phyloP scores from a whole-genome alignment of 805 yeast species.

The Starmerella kuoi region DNA sequence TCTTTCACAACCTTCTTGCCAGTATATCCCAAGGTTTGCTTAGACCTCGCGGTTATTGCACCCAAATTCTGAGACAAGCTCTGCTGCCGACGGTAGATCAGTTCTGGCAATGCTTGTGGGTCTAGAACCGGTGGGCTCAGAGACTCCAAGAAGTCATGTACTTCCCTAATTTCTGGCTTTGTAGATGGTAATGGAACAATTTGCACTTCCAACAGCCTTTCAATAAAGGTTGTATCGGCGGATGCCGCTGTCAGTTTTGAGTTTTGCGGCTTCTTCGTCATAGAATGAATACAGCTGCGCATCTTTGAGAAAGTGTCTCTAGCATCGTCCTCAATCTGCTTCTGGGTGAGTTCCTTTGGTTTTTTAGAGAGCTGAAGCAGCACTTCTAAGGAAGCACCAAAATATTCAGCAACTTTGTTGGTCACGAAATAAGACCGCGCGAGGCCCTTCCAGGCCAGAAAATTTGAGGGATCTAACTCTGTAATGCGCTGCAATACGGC shows the following conservation, averaged over 20 bases:
- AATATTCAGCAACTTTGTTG: conserved; percentile 17
- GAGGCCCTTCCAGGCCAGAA: conserved; percentile 75
- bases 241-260: not conserved
- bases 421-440: conserved; percentile 25
- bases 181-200: not conserved
- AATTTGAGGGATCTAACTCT: conserved; percentile 34
- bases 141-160: not conserved
- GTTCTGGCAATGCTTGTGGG: conserved; percentile 17
- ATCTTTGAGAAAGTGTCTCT: not conserved
- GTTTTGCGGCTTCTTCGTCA: not conserved
- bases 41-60: conserved; percentile 21
- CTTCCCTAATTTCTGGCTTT: not conserved
- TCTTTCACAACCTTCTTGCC: conserved; percentile 16
- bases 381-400: conserved; percentile 19
- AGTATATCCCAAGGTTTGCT: conserved; percentile 20
- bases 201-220: not conserved
- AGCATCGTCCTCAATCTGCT: not conserved
- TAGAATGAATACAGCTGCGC: not conserved
- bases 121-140: not conserved
- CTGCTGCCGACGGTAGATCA: conserved; percentile 21
- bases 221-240: not conserved
- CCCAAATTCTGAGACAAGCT: conserved; percentile 23
- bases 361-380: conserved; percentile 17
- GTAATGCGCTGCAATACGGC: conserved; percentile 36
- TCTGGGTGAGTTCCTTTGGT: not conserved